A percentile compares a stretch with the other conserved stretches of the same genome.
These are phyloP conservation scores for Crithidia thermophila DNA, from an alignment of 208 protist species.

Conservation along the genomic window DNA sequence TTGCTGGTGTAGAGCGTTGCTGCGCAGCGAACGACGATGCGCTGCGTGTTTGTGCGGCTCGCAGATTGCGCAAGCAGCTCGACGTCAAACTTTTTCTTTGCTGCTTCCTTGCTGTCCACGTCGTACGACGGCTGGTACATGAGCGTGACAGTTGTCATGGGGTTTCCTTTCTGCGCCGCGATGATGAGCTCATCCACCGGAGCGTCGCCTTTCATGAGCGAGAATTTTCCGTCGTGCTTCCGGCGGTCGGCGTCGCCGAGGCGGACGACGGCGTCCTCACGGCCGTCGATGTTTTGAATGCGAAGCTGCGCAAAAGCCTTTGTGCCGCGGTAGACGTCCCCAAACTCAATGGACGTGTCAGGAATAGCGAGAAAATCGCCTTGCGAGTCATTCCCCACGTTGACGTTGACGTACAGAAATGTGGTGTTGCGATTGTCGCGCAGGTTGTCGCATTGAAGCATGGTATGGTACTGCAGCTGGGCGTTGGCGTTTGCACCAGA, in stretches of 20 bases:
- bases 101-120: constrained; percentile 49
- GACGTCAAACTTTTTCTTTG: constrained; percentile 77
- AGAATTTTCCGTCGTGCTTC: constrained; percentile 64
- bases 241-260: constrained; percentile 44
- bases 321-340: constrained; percentile 80
- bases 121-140: constrained; percentile 68
- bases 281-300: constrained; percentile 49
- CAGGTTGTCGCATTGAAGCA: constrained; percentile 87
- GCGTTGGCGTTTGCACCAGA: constrained; percentile 22
- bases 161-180: constrained; percentile 43
- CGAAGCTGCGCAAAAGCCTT: constrained; percentile 41
- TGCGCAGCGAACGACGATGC: constrained; percentile 58
- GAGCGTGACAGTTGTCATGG: constrained; percentile 37
- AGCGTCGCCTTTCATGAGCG: constrained; percentile 45
- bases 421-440: constrained; percentile 64
- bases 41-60: constrained; percentile 46
- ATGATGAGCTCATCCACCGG: constrained; percentile 66
- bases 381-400: constrained; percentile 62
- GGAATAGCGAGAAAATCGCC: constrained; percentile 63
- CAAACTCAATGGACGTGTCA: constrained; percentile 71
- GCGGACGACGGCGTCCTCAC: constrained; percentile 56
- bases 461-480: constrained; percentile 50
- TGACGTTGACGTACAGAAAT: constrained; percentile 73
- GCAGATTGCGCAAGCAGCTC: constrained; percentile 50
- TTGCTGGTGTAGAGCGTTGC: constrained; percentile 85